phyloP scores from a whole-genome alignment of 805 yeast species.

The Yamadazyma takamatsuzukensis region DNA sequence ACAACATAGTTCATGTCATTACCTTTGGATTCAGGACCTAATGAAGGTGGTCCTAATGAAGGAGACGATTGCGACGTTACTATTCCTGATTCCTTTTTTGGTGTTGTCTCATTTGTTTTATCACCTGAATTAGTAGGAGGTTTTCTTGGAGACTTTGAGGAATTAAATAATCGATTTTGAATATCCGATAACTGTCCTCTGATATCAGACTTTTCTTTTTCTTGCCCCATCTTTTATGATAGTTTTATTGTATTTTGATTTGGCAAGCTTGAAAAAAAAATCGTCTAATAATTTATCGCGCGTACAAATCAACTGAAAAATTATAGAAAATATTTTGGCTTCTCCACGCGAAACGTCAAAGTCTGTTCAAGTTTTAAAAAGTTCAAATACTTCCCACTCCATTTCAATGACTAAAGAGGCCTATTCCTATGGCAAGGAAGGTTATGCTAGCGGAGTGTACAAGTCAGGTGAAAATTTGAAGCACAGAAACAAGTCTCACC shows the following conservation, averaged over 20 bases:
- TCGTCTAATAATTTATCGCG: too few relatives aligned
- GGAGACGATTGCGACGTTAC: conserved; percentile 15
- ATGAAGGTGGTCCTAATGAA: too few relatives aligned
- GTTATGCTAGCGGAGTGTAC: too few relatives aligned
- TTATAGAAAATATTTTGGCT: too few relatives aligned
- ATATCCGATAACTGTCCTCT: conserved; percentile 39
- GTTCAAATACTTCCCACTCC: too few relatives aligned
- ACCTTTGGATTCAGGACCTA: conserved; percentile 45
- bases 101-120: conserved; percentile 2
- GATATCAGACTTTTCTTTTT: conserved; percentile 21
- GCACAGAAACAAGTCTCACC: too few relatives aligned
- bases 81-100: conserved; percentile 3
- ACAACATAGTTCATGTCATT: conserved; percentile 71
- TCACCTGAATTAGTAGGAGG: neutral
- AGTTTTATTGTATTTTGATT: neutral
- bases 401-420: too few relatives aligned
- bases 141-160: conserved; percentile 10
- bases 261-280: neutral
- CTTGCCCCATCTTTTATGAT: conserved; percentile 7
- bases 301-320: too few relatives aligned
- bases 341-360: too few relatives aligned
- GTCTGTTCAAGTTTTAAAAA: too few relatives aligned
- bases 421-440: too few relatives aligned
- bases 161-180: conserved; percentile 29
- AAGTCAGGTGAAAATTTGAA: too few relatives aligned